phyloP scores from a whole-genome alignment of 2,329 filamentous ascomycete species.

The Claviceps sp. region DNA sequence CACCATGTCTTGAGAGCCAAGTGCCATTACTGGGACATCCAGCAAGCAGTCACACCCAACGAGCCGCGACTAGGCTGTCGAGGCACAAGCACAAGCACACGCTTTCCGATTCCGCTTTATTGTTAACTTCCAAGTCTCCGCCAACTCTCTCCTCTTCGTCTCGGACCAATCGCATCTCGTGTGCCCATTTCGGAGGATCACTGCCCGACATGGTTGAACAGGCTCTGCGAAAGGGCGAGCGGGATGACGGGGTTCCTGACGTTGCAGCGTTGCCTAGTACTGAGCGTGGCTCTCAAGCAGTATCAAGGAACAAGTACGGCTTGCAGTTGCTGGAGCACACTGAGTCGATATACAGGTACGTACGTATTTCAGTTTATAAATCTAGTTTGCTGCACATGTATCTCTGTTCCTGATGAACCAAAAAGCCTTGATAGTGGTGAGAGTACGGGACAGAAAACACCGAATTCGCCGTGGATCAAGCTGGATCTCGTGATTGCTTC shows the following conservation, averaged over 20 bases:
- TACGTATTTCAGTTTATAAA: background rate
- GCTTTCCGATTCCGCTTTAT: background rate
- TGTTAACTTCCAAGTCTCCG: background rate
- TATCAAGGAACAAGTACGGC: background rate
- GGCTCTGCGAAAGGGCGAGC: background rate
- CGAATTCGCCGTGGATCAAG: background rate
- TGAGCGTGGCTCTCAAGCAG: background rate
- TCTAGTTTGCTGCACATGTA: background rate
- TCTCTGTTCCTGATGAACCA: background rate
- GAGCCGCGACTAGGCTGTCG: background rate
- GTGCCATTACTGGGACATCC: background rate
- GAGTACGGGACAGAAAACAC: background rate
- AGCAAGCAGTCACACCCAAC: background rate
- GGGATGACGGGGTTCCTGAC: background rate
- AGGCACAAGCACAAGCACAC: background rate
- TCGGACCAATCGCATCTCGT: slow-evolving; percentile 1
- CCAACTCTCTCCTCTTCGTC: background rate
- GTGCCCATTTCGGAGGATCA: slow-evolving; percentile 3
- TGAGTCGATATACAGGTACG: background rate
- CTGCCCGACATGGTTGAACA: background rate
- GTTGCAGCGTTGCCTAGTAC: background rate
- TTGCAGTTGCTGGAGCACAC: background rate
- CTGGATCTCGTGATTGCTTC: background rate
- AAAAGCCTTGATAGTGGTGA: background rate
- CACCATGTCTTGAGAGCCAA: background rate